Evolutionary conservation across 768 basidiomycete species (phyloP), one percentile per base, ranked within the genome.

Genomic region (Leccinum boreale): DNA sequence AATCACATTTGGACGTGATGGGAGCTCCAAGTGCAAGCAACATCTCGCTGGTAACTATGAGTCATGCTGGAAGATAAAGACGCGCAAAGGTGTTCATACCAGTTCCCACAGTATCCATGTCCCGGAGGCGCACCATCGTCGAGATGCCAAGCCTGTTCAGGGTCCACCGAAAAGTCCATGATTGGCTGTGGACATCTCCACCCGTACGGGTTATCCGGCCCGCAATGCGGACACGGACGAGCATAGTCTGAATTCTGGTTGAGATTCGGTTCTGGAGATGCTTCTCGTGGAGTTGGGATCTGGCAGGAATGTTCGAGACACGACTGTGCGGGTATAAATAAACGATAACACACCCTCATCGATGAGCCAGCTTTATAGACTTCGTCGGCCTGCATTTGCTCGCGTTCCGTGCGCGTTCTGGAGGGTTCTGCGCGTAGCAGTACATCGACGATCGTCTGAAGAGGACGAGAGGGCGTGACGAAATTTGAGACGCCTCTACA

Each of bases 121-220:
- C 90, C 92, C 1, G 89, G 87, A 3, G 92, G 92, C 5, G 79
- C 64, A 36, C 92, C 92, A 51, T 91, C 84, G 36, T 92, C 90
- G 29, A 89, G 71, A 57, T 79, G 85, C 88, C 89, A 92, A 4
- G 90, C 90, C 63, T 82, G 78, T 26, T 88, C 89, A 3, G 83
- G 74, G 68, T 92, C 87, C 19, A 74, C 70, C 14, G 74, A 78
- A 47, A 89, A 91, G 73, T 93, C 90, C 9, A 82, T 74, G 24
- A 94, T 84, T 36, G 92, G 92, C 51, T 84, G 80, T n/a, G 90
- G 86, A 66, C 92, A 94, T 62, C 79, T 77, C 89, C 90, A 94
- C 3, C 87, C 90, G 64, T 80, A 90, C 6, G 79, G 78, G 64
- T 94, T 93, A 52, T 82, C 84, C 2, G 81, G 76, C 15, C 72